Base-by-base conservation (phyloP, 2,329 filamentous ascomycete species). In the Tolypocladium capitatum region DNA sequence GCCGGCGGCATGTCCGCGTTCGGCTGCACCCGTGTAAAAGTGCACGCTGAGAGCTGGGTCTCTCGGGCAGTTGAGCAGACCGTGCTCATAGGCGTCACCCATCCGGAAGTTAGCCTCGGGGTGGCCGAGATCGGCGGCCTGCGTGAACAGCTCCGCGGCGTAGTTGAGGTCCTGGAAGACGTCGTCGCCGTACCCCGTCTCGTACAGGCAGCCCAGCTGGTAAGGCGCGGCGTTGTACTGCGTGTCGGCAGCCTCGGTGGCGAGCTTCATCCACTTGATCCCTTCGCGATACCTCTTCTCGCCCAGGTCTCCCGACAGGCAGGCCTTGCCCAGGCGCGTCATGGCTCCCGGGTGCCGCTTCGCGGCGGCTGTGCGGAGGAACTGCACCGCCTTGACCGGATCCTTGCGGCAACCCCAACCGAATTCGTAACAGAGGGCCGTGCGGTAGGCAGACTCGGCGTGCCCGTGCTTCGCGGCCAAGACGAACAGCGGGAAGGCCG, bases 51-150 rank as follows among this genome's bases (percentile, higher is more conserved):
- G 72, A 2, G 90, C 88, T 2, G 92, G 88, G 63, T 98, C 92
- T 46, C 83, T 81, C 1, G 92, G 92, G 60, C 92, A 98, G 55
- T 78, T 81, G 48, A 97, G 74, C 53, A 82, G 80, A 14, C 92
- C 92, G 60, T 95, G 88, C 68, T 98, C 92, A 62, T 98, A 98
- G 0, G 91, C 90, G 62, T 96, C 88, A n/a, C 92, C 92, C 68
- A 98, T 80, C 46, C 88, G 80, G 65, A 83, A 89, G 58, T 83
- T 87, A 30, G 92, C 90, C 55, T 95, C 84, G 2, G 84, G 71
- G 59, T 98, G 88, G 8, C 90, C 90, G 44, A 98, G 69, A 59
- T 97, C 92, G 1, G 92, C 92, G 10, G 92, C 86, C 60, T 94
- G 87, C 1, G 92, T 97, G 59, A 95, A 94, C 1, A 98, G 72